Evolutionary conservation across 768 basidiomycete species (phyloP).

Genomic region (Psilocybe cubensis): DNA sequence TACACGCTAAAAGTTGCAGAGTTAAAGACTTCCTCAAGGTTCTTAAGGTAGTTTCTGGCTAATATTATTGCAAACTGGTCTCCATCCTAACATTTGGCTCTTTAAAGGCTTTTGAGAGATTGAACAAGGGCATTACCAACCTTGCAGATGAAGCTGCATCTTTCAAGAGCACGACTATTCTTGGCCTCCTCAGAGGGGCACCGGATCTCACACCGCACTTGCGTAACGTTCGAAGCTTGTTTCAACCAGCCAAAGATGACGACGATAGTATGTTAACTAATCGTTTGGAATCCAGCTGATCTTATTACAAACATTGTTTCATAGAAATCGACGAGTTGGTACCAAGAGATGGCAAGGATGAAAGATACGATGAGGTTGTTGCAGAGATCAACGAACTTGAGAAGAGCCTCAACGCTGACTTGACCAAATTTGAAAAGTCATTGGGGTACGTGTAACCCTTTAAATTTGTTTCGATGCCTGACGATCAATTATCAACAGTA

Average conservation of each 20-base stretch:
- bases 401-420: conserved; percentile 64
- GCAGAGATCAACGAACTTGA: conserved; percentile 75
- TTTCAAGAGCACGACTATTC: conserved; percentile 80
- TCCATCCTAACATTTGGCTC: too few species aligned
- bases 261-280: conserved; percentile 55
- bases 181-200: conserved; percentile 74
- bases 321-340: conserved; percentile 72
- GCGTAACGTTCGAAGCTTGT: conserved; percentile 75
- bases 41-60: conserved; percentile 56
- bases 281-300: too few species aligned
- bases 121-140: conserved; percentile 66
- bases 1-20: conserved; percentile 91
- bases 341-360: conserved; percentile 85
- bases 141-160: conserved; percentile 68
- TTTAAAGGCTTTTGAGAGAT: conserved; percentile 70
- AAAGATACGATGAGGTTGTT: conserved; percentile 79
- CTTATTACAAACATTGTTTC: too few species aligned
- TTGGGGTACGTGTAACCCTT: conserved; percentile 52
- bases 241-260: conserved; percentile 57
- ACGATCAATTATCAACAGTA: conserved; percentile 22
- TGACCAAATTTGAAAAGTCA: conserved; percentile 68
- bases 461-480: background rate
- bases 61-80: too few species aligned
- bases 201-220: conserved; percentile 80
- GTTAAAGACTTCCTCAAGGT: conserved; percentile 89